Evolutionary conservation across 352 stramenopile genomes (phyloP).

Genomic region (Pythium utonaiense): DNA sequence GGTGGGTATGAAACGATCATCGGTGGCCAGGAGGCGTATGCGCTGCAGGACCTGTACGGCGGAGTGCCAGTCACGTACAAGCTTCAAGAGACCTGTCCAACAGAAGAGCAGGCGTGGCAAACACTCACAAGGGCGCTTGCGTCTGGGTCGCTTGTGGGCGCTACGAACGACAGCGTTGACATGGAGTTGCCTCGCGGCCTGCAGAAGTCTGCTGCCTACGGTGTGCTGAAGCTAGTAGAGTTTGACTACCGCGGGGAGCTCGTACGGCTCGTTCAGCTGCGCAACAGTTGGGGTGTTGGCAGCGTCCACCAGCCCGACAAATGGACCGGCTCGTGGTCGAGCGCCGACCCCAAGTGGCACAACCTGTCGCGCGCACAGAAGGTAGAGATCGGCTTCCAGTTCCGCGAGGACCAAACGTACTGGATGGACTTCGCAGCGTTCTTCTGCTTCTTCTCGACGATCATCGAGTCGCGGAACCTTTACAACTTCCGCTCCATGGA

Average conservation of each 20-base stretch:
- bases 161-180: constrained; percentile 64
- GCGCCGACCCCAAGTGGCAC: constrained; percentile 67
- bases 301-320: constrained; percentile 58
- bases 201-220: constrained; percentile 67
- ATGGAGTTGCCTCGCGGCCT: constrained; percentile 60
- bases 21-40: constrained; percentile 79
- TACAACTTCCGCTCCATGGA: constrained; percentile 80
- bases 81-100: constrained; percentile 57
- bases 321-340: constrained; percentile 70
- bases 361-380: constrained; percentile 70
- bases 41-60: constrained; percentile 74
- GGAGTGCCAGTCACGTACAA: constrained; percentile 66
- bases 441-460: constrained; percentile 71
- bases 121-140: constrained; percentile 41
- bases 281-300: constrained; percentile 79
- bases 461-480: constrained; percentile 78
- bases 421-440: constrained; percentile 84
- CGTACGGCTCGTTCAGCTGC: constrained; percentile 64
- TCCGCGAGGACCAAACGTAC: constrained; percentile 73
- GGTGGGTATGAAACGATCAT: constrained; percentile 89
- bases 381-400: constrained; percentile 71
- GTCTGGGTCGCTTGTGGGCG: constrained; percentile 63
- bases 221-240: constrained; percentile 73
- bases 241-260: constrained; percentile 52
- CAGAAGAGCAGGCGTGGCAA: constrained; percentile 58